phyloP scores from a whole-genome alignment of 2,329 filamentous ascomycete genomes.

The Neocucurbitaria cava region DNA sequence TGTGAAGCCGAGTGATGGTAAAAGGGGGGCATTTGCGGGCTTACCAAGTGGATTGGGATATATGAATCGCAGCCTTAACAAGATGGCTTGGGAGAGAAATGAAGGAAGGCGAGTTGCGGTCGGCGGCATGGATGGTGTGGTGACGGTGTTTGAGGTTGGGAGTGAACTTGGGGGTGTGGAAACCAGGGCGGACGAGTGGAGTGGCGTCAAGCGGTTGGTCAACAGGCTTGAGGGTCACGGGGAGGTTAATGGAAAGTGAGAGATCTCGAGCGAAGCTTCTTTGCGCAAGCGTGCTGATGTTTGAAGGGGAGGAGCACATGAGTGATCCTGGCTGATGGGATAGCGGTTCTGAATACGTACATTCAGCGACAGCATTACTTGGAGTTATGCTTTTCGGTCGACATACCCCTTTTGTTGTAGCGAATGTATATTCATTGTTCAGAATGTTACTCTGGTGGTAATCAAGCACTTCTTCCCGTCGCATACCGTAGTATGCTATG shows the following conservation, averaged over 20 bases:
- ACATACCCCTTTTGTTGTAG: neutral
- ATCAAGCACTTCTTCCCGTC: neutral
- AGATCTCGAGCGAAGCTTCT: neutral
- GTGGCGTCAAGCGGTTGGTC: slow-evolving; percentile 87
- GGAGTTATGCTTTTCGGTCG: neutral
- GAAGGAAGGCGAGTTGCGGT: slow-evolving; percentile 88
- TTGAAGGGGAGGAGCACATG: neutral
- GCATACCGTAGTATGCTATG: too few species aligned
- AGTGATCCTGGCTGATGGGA: neutral
- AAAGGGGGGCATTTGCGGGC: slow-evolving; percentile 40
- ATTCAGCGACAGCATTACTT: neutral
- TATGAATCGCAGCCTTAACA: slow-evolving; percentile 88
- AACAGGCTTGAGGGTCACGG: slow-evolving; percentile 68
- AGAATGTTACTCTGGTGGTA: neutral
- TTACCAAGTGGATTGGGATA: slow-evolving; percentile 60
- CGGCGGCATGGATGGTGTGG: slow-evolving; percentile 87
- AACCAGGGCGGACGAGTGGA: slow-evolving; percentile 88
- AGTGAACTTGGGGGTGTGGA: slow-evolving; percentile 84
- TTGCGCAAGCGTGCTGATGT: neutral
- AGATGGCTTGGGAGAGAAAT: slow-evolving; percentile 89
- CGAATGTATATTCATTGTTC: neutral
- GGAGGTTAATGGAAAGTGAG: slow-evolving; percentile 35
- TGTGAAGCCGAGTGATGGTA: slow-evolving; percentile 70
- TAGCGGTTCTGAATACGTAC: neutral
- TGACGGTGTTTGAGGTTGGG: slow-evolving; percentile 93